Evolutionary conservation across 2,329 filamentous ascomycete genomes (phyloP).

Genomic region (Grosmannia clavigera): DNA sequence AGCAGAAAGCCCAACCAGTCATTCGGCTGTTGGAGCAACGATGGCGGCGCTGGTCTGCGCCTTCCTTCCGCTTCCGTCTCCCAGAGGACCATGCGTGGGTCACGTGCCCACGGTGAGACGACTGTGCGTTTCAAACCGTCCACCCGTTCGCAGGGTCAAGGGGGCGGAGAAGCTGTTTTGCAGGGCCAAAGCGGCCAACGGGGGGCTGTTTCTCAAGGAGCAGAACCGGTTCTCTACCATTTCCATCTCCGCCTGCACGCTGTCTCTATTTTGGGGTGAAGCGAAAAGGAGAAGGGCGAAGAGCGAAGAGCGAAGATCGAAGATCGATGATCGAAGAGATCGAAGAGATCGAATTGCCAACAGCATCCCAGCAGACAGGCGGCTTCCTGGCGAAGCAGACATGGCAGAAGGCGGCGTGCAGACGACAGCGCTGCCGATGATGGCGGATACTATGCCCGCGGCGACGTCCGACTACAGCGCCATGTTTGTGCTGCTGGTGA

Average conservation of each 20-base stretch:
- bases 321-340: no score
- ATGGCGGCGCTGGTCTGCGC: no score
- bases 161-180: background rate
- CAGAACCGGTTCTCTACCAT: background rate
- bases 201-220: no score
- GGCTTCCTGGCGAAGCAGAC: background rate
- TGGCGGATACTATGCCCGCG: background rate
- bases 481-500: constrained; percentile 27
- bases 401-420: background rate
- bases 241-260: no score
- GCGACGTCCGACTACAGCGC: constrained; percentile 1
- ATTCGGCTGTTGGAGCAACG: no score
- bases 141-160: background rate
- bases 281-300: no score
- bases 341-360: no score
- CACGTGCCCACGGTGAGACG: background rate
- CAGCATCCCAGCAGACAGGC: background rate
- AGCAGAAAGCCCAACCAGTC: no score
- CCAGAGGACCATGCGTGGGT: background rate
- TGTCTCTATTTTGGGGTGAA: no score
- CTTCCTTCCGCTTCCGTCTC: no score
- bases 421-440: background rate
- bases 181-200: background rate
- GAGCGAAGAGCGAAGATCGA: no score
- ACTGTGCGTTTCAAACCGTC: background rate